A percentile compares a stretch with the other conserved stretches of the same genome.
Conservation (phyloP, 345 rosid species). For the Dipteronia dyeriana region DNA sequence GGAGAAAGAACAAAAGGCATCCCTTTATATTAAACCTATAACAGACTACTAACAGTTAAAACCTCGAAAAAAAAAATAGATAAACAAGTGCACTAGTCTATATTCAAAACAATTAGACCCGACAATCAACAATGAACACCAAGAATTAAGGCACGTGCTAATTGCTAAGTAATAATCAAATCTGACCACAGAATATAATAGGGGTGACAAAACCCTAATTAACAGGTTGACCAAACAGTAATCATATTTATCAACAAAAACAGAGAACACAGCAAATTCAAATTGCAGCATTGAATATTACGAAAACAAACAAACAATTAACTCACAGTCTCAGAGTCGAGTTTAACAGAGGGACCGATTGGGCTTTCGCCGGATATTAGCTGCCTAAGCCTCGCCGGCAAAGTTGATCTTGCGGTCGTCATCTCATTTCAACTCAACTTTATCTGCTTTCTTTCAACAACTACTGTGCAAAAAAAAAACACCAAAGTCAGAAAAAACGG, state of each 20-base stretch:
- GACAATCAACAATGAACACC: neutral
- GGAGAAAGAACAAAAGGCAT: too few relatives aligned
- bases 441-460: constrained; percentile 42
- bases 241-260: neutral
- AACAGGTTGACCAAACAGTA: neutral
- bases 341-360: constrained; percentile 69
- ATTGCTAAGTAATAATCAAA: neutral
- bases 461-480: constrained; percentile 22
- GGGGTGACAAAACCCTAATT: constrained; percentile 19
- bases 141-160: neutral
- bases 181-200: neutral
- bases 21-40: neutral
- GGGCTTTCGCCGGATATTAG: constrained; percentile 84
- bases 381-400: constrained; percentile 90
- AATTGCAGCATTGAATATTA: neutral
- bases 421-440: constrained; percentile 45
- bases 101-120: neutral
- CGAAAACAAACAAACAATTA: neutral
- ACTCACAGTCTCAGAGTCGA: constrained; percentile 90
- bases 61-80: neutral
- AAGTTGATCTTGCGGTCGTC: constrained; percentile 81
- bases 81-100: neutral
- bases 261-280: neutral
- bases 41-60: neutral
- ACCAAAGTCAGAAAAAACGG: neutral